These are phyloP conservation scores for Meripilus lineatus DNA, from an alignment of 1,284 basidiomycete species.

Conservation along the genomic window DNA sequence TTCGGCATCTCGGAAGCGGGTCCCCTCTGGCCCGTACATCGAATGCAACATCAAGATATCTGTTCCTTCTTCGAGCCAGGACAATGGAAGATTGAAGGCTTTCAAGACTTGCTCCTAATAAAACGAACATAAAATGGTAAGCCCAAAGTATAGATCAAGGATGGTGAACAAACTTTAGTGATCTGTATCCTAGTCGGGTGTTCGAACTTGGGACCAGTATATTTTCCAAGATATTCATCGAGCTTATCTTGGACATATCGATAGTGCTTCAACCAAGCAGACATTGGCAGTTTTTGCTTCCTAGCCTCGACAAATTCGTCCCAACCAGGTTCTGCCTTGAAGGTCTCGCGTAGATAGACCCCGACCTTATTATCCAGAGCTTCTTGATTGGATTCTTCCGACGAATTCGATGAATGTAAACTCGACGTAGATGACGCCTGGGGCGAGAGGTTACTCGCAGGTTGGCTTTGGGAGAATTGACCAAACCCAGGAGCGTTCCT, in stretches of 20 bases:
- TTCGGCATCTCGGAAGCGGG: constrained; percentile 40
- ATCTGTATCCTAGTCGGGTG: constrained; percentile 17
- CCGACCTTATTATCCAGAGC: constrained; percentile 17
- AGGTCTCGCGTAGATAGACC: constrained; percentile 18
- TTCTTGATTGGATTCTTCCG: constrained; percentile 12
- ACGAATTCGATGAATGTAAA: constrained; percentile 10
- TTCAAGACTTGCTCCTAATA: constrained; percentile 49
- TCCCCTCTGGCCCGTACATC: constrained; percentile 54
- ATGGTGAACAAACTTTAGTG: constrained; percentile 20
- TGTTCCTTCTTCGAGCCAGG: constrained; percentile 42
- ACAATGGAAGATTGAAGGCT: constrained; percentile 42
- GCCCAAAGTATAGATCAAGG: neutral
- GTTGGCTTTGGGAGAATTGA: neutral
- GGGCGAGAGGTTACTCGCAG: neutral
- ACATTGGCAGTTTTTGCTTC: constrained; percentile 17
- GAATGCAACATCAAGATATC: constrained; percentile 46
- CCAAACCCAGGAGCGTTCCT: too few relatives aligned
- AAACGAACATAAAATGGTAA: neutral
- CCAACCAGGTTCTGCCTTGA: constrained; percentile 20
- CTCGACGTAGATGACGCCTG: constrained; percentile 13
- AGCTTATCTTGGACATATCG: constrained; percentile 25
- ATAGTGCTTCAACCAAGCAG: constrained; percentile 23
- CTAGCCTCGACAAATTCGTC: constrained; percentile 19
- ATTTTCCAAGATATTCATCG: constrained; percentile 17
- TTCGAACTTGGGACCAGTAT: constrained; percentile 19